Base-by-base conservation (phyloP, 192 early-diverging fungal genomes). In the Dissophora globulifera region DNA sequence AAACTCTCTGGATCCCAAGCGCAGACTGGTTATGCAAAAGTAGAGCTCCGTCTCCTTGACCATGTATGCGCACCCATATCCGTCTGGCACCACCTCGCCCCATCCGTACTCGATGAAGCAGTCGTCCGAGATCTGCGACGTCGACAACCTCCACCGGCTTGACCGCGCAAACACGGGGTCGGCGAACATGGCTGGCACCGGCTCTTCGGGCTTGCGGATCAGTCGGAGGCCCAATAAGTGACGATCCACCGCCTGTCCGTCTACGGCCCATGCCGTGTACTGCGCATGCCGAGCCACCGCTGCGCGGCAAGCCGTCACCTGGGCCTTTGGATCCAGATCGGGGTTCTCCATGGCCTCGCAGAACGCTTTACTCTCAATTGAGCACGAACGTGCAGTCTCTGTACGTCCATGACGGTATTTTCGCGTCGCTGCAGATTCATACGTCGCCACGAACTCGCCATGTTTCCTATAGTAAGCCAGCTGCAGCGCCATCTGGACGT, bases 21-120 rank as follows among this genome's bases (percentile, higher is more conserved):
- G 67, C 13, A 67, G 50, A 29, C 69, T 72, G 12, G 70, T 96
- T 90, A 80, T 79, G 82, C 70, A 95, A 93, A 51, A 93, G 88
- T 43, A 89, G 87, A 82, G 91, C 52, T 50, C 79, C 56, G 41
- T 75, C 55, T 51, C 81, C 83, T 20, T 92, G 64, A 70, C 78
- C 62, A 92, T 93, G 79, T 97, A 97, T 58, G 94, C 94, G 67
- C 94, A 91, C 22, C 93, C 94, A 64, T 93, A 97, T 3, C 93
- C 92, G 63, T 95, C 90, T 3, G 87, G 85, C 85, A 61, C 88
- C 74, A 51, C 94, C 91, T 84, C 94, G 89, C 32, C 95, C 95
- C 49, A 91, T 88, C 22, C 89, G 87, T 60, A 84, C 62, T 64
- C 70, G 62, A 72, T 79, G 31, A 79, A 70, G 31, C 72, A 76